Conservation (phyloP, 345 rosid species). For the Durio zibethinus region DNA sequence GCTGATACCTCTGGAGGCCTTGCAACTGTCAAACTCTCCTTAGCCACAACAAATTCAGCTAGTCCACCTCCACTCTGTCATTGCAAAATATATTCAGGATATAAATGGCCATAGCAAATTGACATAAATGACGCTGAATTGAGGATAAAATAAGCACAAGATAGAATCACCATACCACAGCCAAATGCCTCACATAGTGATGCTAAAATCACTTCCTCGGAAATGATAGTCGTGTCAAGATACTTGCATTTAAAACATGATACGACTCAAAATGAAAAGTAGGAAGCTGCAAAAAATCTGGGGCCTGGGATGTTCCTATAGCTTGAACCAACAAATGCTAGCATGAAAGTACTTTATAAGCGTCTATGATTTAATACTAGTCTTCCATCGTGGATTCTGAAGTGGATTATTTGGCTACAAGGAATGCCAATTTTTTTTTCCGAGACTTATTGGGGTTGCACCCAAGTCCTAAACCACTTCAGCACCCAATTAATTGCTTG, state of each 20-base stretch:
- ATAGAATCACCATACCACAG: background rate
- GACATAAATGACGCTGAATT: background rate
- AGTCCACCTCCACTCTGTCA: slow-evolving; percentile 1
- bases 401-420: background rate
- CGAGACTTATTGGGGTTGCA: no score
- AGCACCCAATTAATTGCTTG: no score
- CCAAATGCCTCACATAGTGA: background rate
- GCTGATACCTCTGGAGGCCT: background rate
- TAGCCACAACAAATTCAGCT: background rate
- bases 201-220: background rate
- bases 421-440: background rate
- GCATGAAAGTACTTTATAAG: background rate
- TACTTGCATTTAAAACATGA: background rate
- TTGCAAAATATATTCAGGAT: background rate
- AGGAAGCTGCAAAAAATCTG: background rate
- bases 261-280: background rate
- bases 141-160: background rate
- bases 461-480: no score
- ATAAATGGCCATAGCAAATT: background rate
- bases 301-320: background rate
- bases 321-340: background rate
- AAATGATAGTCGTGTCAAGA: background rate
- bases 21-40: background rate
- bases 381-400: background rate
- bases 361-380: background rate